A percentile compares a stretch with the other conserved stretches of the same genome.
Evolutionary conservation across 495 filamentous ascomycete genomes (phyloP).

Genomic region (Daldinia bambusicola): DNA sequence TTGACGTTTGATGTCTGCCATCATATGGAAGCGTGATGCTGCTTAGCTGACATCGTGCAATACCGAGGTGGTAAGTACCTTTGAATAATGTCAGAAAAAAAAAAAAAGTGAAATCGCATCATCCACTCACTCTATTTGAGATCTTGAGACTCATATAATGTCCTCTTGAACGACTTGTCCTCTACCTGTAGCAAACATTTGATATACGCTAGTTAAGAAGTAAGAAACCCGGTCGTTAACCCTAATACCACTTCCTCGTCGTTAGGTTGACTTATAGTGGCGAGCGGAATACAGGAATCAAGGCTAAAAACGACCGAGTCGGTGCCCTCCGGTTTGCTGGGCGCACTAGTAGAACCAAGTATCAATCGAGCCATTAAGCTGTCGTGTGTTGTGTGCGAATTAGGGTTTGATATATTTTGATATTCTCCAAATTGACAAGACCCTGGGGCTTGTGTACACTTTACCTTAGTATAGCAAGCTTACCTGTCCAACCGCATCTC

Average conservation of each 20-base stretch:
- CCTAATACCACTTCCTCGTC: not conserved
- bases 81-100: constrained; percentile 28
- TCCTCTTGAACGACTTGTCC: not conserved
- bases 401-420: constrained; percentile 7
- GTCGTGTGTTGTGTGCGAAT: not conserved
- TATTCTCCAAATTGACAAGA: constrained; percentile 20
- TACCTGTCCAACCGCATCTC: not conserved
- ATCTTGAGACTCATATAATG: no score
- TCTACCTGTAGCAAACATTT: not conserved
- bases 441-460: not conserved
- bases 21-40: constrained; percentile 23
- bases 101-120: not conserved
- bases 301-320: not conserved
- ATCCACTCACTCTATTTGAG: no score
- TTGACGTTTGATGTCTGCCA: constrained; percentile 37
- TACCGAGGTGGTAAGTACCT: not conserved
- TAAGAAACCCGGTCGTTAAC: not conserved
- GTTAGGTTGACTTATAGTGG: not conserved
- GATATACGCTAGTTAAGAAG: not conserved
- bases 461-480: constrained; percentile 8
- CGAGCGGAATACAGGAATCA: not conserved
- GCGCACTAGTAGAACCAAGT: not conserved
- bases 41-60: not conserved
- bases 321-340: not conserved
- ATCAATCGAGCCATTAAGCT: not conserved